phyloP scores from a whole-genome alignment of 352 stramenopile species.

The Phytophthora podocarpi region DNA sequence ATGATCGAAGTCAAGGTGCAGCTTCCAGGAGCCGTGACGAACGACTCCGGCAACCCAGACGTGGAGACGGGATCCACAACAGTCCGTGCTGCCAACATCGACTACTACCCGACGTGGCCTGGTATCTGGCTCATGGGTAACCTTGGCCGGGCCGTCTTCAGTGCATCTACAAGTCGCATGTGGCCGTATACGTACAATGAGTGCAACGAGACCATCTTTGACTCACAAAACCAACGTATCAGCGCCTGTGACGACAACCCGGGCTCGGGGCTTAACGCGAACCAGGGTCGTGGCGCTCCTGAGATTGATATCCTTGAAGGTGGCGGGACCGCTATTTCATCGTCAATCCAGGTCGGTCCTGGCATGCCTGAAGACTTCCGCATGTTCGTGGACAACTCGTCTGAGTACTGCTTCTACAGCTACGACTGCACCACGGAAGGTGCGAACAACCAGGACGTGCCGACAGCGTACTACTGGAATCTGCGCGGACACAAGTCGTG shows the following conservation, averaged over 20 bases:
- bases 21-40: conserved; percentile 80
- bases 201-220: conserved; percentile 82
- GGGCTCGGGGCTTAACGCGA: conserved; percentile 90
- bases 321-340: conserved; percentile 79
- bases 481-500: conserved; percentile 62
- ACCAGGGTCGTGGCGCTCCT: conserved; percentile 90
- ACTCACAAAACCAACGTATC: conserved; percentile 72
- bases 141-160: conserved; percentile 95
- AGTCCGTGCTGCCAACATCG: conserved; percentile 20
- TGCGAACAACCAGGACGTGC: conserved; percentile 50
- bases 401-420: conserved; percentile 51
- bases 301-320: conserved; percentile 97
- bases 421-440: conserved; percentile 45
- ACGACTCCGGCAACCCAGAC: conserved; percentile 51
- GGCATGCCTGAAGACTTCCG: conserved; percentile 68
- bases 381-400: conserved; percentile 25
- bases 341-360: conserved; percentile 89
- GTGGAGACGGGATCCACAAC: conserved; percentile 32
- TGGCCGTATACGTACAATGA: conserved; percentile 97
- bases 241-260: conserved; percentile 91
- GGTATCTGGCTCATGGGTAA: conserved; percentile 97
- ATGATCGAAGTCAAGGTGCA: conserved; percentile 88
- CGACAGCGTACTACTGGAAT: conserved; percentile 41
- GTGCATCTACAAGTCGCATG: conserved; percentile 91
- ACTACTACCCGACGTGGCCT: conserved; percentile 88